Percentiles rank a stretch among this genome's conserved stretches.
phyloP scores from a whole-genome alignment of 352 stramenopile species.

The Globisporangium uncinulatum region DNA sequence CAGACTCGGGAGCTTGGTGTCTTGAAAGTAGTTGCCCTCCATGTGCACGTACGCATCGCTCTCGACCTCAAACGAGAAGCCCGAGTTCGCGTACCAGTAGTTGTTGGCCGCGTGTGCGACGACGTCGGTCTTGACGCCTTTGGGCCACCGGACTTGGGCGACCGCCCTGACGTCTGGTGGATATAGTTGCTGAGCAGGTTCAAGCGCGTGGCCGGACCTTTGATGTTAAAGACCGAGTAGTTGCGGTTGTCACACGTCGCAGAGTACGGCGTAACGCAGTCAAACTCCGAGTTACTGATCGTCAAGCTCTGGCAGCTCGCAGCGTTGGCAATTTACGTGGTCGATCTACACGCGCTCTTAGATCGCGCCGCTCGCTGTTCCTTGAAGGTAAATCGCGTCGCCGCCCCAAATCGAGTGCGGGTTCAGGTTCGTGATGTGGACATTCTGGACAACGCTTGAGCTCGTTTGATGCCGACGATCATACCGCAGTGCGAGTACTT shows the following conservation, averaged over 20 bases:
- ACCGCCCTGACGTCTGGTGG: constrained; percentile 28
- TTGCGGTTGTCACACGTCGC: constrained; percentile 29
- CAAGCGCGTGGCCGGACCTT: constrained; percentile 21
- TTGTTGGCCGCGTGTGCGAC: constrained; percentile 17
- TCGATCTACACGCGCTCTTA: constrained; percentile 26
- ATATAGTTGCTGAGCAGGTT: constrained; percentile 33
- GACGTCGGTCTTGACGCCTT: constrained; percentile 13
- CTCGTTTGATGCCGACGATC: no score
- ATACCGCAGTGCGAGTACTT: no score
- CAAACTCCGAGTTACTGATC: constrained; percentile 34
- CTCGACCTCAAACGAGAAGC: constrained; percentile 16
- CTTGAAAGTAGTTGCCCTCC: constrained; percentile 12
- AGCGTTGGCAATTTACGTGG: constrained; percentile 28
- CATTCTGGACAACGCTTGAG: constrained; percentile 20
- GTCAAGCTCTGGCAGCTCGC: constrained; percentile 25
- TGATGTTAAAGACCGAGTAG: constrained; percentile 33
- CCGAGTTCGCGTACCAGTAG: constrained; percentile 18
- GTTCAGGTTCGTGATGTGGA: constrained; percentile 37
- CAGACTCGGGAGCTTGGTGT: constrained; percentile 1
- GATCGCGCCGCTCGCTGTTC: constrained; percentile 12
- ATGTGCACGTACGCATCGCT: constrained; percentile 11
- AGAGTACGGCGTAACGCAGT: constrained; percentile 22
- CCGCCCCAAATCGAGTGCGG: constrained; percentile 20
- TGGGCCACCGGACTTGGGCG: constrained; percentile 22
- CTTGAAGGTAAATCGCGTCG: constrained; percentile 1